Evolutionary conservation across 768 basidiomycete genomes (phyloP).

Genomic region (Naganishia kalamii): DNA sequence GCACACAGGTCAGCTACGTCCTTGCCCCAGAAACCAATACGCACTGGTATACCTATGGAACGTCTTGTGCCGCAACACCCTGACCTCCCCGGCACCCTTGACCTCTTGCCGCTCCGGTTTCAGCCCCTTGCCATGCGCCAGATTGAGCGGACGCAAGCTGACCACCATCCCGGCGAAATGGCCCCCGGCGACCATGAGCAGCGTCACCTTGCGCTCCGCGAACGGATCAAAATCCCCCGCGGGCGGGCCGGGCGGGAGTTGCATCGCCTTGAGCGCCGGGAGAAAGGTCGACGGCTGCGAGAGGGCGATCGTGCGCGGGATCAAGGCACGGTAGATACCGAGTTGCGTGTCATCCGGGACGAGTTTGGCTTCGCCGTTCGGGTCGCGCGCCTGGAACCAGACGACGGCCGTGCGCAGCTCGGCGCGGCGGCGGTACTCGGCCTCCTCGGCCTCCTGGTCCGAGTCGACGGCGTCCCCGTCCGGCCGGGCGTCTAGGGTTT

Average conservation of each 20-base stretch:
- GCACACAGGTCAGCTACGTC: background rate
- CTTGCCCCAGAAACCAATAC: constrained; percentile 40
- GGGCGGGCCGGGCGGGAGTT: constrained; percentile 21
- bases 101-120: constrained; percentile 68
- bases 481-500: constrained; percentile 50
- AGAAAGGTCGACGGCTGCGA: constrained; percentile 36
- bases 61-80: constrained; percentile 78
- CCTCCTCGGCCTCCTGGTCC: constrained; percentile 40
- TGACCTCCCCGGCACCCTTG: constrained; percentile 51
- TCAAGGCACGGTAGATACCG: constrained; percentile 73
- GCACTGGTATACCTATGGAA: constrained; percentile 97
- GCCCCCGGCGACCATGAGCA: constrained; percentile 96
- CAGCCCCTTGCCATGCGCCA: constrained; percentile 54
- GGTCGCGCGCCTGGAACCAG: constrained; percentile 62
- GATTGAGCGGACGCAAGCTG: constrained; percentile 47
- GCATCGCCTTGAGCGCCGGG: constrained; percentile 37
- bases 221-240: constrained; percentile 20
- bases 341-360: constrained; percentile 65
- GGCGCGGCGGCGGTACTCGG: constrained; percentile 44
- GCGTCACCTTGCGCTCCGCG: constrained; percentile 64
- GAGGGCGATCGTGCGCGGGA: constrained; percentile 51
- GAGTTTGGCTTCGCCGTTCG: background rate
- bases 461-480: constrained; percentile 46
- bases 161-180: constrained; percentile 92
- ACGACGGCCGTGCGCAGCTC: constrained; percentile 62